Conservation (phyloP, 148 eudicot species). For the Nepenthes gracilis region DNA sequence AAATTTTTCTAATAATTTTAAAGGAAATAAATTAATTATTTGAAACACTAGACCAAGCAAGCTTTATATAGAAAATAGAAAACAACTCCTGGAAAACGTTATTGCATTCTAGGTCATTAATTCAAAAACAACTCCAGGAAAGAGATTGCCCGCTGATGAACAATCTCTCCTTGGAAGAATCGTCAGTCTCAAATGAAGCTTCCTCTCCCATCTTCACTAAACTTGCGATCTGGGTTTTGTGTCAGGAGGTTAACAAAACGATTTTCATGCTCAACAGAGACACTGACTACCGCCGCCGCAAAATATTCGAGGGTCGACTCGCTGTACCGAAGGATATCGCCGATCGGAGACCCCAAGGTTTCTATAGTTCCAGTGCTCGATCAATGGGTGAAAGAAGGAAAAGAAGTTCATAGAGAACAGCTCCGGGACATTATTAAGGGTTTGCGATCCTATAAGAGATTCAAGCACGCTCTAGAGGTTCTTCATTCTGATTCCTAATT, state of each 20-base stretch:
- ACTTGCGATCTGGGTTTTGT: neutral
- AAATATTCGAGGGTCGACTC: constrained; percentile 1
- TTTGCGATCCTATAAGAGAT: constrained; percentile 14
- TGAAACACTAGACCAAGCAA: no score
- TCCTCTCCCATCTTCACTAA: neutral
- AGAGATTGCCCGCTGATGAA: no score
- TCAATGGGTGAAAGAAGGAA: constrained; percentile 24
- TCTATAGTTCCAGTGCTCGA: constrained; percentile 25
- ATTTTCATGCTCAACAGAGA: neutral
- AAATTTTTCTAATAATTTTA: no score
- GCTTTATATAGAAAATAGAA: no score
- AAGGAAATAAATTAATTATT: no score
- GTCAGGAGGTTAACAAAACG: neutral
- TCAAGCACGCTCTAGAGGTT: constrained; percentile 34
- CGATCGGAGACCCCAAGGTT: constrained; percentile 6
- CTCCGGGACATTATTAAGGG: constrained; percentile 16
- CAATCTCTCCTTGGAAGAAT: no score
- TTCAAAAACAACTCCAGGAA: no score
- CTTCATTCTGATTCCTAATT: neutral
- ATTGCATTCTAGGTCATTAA: no score
- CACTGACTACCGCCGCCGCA: neutral
- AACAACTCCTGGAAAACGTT: no score
- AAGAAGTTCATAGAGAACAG: constrained; percentile 1
- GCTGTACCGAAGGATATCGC: constrained; percentile 24
- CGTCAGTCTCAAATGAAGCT: neutral